Base-by-base conservation (phyloP, 306 rosid genomes). In the Dalbergia cultrata region DNA sequence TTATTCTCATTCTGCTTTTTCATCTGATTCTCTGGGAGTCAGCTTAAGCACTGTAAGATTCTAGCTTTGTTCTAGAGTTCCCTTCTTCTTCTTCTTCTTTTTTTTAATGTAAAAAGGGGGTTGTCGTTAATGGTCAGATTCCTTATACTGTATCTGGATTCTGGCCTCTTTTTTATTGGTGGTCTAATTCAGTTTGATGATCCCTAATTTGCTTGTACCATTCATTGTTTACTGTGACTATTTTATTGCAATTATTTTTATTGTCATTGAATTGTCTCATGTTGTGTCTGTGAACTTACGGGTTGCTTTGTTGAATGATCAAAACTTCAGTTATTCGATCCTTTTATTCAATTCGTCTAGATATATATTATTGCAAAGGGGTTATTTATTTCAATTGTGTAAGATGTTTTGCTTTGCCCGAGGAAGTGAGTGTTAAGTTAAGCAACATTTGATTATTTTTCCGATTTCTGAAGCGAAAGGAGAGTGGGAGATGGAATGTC, bases 31-130 rank as follows among this genome's bases (percentile, higher is more conserved):
- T 53, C 54, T 21, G 45, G 71, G 71, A 72, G 59, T 75, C 66
- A 8, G 47, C 62, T 43, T 26, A 43, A 75, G 12, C 75, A 71
- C 45, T 69, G 90, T 84, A 81, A 70, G 72, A 14, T 75, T 75
- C 72, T 60, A 59, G 0, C 54, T 61, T 33, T 75, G 35, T 49
- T 54, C 50, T 0, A 39, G 52, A 80, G 47, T 58, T 71, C 74
- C 18, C 9, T 19, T 50, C 9, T 75, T 60, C 53, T 16, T n/a
- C n/a, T n/a, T n/a, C n/a, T n/a, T n/a, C n/a, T n/a, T n/a, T n/a
- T 57, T 13, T 0, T 17, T 3, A 8, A 2, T 34, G 52, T 61
- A 22, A 22, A 22, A 22, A 53, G 35, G 69, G 26, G 12, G 3
- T 9, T 58, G 58, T 21, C 72, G 58, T 49, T 47, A 13, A 34